These are phyloP conservation scores for Lecanoromycetidae sp. DNA, from an alignment of 2,329 filamentous ascomycete genomes.

Conservation along the genomic window DNA sequence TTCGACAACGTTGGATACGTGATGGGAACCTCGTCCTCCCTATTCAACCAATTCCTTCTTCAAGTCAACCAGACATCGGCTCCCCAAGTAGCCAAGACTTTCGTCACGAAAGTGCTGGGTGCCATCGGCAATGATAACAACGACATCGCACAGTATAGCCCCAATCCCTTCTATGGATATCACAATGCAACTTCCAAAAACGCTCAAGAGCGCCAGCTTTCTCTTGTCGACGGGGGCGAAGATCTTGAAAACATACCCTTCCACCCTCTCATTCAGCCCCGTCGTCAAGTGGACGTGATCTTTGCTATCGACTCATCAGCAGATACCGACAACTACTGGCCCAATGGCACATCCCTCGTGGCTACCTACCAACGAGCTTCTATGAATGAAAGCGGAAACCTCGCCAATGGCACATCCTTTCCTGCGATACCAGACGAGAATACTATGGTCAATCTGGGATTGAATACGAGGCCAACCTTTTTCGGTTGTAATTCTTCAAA, in stretches of 20 bases:
- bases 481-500: conserved; percentile 65
- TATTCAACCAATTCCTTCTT: conserved; percentile 71
- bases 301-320: conserved; percentile 70
- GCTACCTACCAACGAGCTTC: conserved; percentile 60
- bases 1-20: conserved; percentile 75
- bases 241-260: conserved; percentile 70
- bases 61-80: conserved; percentile 45
- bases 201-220: conserved; percentile 41
- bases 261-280: conserved; percentile 62
- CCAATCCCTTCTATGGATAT: conserved; percentile 64
- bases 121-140: conserved; percentile 47
- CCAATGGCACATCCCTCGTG: conserved; percentile 63
- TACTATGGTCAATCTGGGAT: conserved; percentile 64
- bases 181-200: conserved; percentile 48
- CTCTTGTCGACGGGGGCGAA: conserved; percentile 66
- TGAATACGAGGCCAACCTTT: conserved; percentile 65
- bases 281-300: conserved; percentile 63
- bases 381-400: conserved; percentile 47
- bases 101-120: conserved; percentile 41
- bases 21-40: conserved; percentile 72
- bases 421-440: conserved; percentile 60
- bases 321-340: conserved; percentile 58
- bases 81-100: conserved; percentile 39
- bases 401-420: conserved; percentile 56
- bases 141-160: conserved; percentile 62